Conservation (phyloP, 345 rosid genomes). For the Gossypium stocksii region DNA sequence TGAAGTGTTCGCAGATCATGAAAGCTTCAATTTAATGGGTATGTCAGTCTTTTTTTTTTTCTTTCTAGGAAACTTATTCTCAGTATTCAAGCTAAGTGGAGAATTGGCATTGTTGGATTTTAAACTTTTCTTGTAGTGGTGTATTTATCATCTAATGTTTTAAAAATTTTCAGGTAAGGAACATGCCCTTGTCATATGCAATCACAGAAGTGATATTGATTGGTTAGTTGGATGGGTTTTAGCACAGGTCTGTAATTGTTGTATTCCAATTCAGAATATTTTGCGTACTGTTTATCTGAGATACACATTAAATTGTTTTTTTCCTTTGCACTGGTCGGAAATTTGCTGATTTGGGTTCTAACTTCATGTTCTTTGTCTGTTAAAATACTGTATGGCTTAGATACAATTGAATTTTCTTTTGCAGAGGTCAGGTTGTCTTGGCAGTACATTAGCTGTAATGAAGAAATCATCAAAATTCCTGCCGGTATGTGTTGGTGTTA, state of each 20-base stretch:
- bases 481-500: conserved; percentile 55
- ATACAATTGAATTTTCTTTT: conserved; percentile 21
- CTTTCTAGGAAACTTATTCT: neutral
- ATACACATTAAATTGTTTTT: neutral
- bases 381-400: conserved; percentile 17
- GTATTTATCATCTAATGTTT: conserved; percentile 16
- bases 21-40: conserved; percentile 76
- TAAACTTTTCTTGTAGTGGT: conserved; percentile 2
- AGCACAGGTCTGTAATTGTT: conserved; percentile 66
- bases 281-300: neutral
- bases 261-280: conserved; percentile 3
- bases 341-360: neutral
- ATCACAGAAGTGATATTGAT: conserved; percentile 90
- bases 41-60: conserved; percentile 14
- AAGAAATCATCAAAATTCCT: conserved; percentile 88
- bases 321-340: neutral
- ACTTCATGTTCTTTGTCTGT: neutral
- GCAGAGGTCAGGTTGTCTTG: conserved; percentile 95
- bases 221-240: conserved; percentile 96
- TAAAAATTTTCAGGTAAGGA: conserved; percentile 61
- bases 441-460: conserved; percentile 89
- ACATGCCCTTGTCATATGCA: conserved; percentile 75
- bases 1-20: conserved; percentile 64
- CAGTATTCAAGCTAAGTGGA: neutral
- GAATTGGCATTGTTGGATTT: neutral